Evolutionary conservation across 139 green algal genomes (phyloP), one percentile per base, ranked within the genome.

Genomic region (Zygnema cylindricum): DNA sequence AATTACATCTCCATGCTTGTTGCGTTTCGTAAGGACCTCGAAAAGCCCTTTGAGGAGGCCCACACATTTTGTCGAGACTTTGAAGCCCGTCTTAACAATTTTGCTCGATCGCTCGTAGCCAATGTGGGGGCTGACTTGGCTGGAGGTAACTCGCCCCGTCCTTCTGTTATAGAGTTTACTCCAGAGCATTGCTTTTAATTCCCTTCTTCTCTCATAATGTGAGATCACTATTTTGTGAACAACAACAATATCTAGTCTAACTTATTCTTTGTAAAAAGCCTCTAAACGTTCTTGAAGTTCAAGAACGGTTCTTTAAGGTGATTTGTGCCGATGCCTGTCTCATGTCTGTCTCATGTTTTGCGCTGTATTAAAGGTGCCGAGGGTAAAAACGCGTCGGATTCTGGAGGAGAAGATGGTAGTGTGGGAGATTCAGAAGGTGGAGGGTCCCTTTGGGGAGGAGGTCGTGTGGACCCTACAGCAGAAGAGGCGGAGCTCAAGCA

Each of bases 401-500:
- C 22, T 7, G n/a, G 41, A 84, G n/a, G 35, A 35, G 77, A 55
- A 33, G 77, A 79, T 11, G 77, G n/a, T 33, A 84, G 32, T 57
- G 55, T 49, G 3, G 77, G 77, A 84, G 33, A 63, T 2, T 84
- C 40, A 22, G 77, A 55, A 32, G 77, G 77, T 25, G 3, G n/a
- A 84, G 71, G 71, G 71, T 41, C 36, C 7, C 36, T 11, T 30
- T 43, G 71, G 71, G 71, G 71, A 3, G 36, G 3, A 38, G n/a
- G 77, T 7, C 2, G 77, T 84, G 77, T 84, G 2, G 77, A 84
- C 77, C 77, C 77, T 7, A 63, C 77, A 23, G 40, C 40, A 23
- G 77, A 84, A 3, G 77, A 84, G n/a, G 77, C 77, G 76, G 81
- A 87, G 30, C 35, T 87, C 38, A 84, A 85, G 43, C 55, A 87